phyloP scores from a whole-genome alignment of 768 basidiomycete species.

The Boletellus sp. region DNA sequence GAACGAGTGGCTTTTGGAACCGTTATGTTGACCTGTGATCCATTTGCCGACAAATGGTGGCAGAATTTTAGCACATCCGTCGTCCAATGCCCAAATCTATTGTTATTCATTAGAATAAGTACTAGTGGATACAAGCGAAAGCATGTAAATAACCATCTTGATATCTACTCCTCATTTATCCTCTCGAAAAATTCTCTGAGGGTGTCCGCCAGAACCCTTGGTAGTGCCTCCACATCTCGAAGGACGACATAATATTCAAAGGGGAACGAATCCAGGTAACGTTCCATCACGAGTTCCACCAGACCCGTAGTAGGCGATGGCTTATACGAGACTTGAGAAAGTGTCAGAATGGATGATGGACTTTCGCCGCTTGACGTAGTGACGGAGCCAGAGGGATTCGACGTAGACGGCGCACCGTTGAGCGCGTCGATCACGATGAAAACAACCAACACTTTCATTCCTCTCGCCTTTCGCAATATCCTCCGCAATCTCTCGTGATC shows the following conservation, averaged over 20 bases:
- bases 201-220: conserved; percentile 83
- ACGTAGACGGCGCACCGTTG: conserved; percentile 40
- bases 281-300: conserved; percentile 83
- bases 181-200: conserved; percentile 91
- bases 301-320: conserved; percentile 43
- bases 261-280: conserved; percentile 94
- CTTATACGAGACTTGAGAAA: conserved; percentile 90
- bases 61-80: not conserved
- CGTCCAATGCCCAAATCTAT: too few species aligned
- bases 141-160: not conserved
- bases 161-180: conserved; percentile 56
- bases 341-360: conserved; percentile 82
- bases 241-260: conserved; percentile 98
- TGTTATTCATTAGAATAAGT: too few species aligned
- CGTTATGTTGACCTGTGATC: conserved; percentile 46
- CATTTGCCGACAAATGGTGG: not conserved
- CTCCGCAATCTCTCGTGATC: conserved; percentile 84
- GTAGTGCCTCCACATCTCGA: conserved; percentile 84
- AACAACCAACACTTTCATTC: conserved; percentile 90
- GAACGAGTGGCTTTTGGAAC: conserved; percentile 83
- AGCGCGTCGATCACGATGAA: conserved; percentile 95
- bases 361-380: conserved; percentile 20
- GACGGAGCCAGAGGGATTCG: conserved; percentile 5
- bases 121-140: not conserved
- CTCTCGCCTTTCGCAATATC: conserved; percentile 78